Base-by-base conservation (phyloP, 257 asterid genomes). In the Petunia secreta region DNA sequence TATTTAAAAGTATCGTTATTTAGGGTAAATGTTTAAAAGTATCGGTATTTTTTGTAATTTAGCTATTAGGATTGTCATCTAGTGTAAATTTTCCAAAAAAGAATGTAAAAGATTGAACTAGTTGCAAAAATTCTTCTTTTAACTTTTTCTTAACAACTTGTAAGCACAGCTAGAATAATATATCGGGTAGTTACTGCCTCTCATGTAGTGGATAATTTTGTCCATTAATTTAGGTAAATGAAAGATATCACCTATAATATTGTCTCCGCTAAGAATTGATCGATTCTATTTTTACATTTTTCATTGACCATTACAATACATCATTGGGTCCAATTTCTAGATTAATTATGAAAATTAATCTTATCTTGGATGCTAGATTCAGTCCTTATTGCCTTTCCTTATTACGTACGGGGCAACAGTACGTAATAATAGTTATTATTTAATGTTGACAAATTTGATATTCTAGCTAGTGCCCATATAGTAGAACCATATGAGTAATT, bases 391-490 rank as follows among this genome's bases (percentile, higher is more conserved):
- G 5, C 16, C 41, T 46, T 69, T 57, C 75, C 75, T 3, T 1
- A 54, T 54, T 8, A 1, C 43, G 55, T 25, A 25, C 25, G 36
- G 40, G 40, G 40, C 40, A 43, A 68, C 43, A 68, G 57, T 8
- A 44, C n/a, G 38, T 16, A 16, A 9, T 16, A 46, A 2, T 34
- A 14, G 62, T 55, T 15, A 25, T 2, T 69, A 69, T 44, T 25
- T 67, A 43, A 67, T 43, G 77, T 44, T 69, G 43, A 46, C 40
- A 69, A 69, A 69, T 69, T 69, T 69, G 43, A 10, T 25, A 1
- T 25, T 69, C 40, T 38, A 25, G 8, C 46, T 69, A 25, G 25
- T 25, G 25, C 59, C 2, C 39, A n/a, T n/a, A 68, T 44, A 25
- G 25, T 68, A 44, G 2, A 8, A 16, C 54, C 2, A 44, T 9